phyloP scores from a whole-genome alignment of 2,329 filamentous ascomycete genomes.

The Xylariomycetidae sp. region DNA sequence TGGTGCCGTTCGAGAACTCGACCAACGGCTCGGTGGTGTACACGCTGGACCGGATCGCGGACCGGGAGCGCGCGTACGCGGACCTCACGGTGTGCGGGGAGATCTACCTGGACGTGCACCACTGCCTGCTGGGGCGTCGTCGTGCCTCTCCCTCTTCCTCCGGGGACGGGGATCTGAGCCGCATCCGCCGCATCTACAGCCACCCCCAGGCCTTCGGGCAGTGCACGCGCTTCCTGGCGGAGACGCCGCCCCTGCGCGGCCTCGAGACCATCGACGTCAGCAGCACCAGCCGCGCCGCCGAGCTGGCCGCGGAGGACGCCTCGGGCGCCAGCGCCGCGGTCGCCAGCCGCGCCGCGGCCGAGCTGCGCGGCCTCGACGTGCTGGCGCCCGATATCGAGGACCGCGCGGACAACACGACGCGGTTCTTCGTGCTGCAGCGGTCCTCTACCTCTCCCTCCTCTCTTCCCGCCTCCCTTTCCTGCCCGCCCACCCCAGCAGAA shows the following conservation, averaged over 20 bases:
- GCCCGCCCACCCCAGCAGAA: background rate
- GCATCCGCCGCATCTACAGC: constrained; percentile 75
- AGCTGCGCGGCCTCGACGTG: constrained; percentile 60
- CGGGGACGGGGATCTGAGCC: too few relatives aligned
- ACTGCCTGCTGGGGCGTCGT: constrained; percentile 68
- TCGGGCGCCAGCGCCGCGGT: constrained; percentile 60
- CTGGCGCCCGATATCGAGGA: constrained; percentile 69
- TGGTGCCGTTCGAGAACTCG: constrained; percentile 94
- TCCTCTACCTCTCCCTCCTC: background rate
- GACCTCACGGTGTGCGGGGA: constrained; percentile 76
- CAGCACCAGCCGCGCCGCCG: constrained; percentile 76
- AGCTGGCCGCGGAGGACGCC: constrained; percentile 59
- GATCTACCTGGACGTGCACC: constrained; percentile 79
- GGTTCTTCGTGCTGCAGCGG: constrained; percentile 63
- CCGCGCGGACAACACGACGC: constrained; percentile 66
- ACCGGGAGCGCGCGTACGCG: constrained; percentile 56
- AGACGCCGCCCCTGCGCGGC: constrained; percentile 54
- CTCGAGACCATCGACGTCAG: constrained; percentile 78
- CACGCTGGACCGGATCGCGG: constrained; percentile 83
- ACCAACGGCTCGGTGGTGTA: constrained; percentile 89
- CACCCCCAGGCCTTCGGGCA: constrained; percentile 96
- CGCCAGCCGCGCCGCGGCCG: constrained; percentile 70
- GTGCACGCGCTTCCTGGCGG: constrained; percentile 65
- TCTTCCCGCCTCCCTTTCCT: background rate
- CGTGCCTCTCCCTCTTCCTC: constrained; percentile 7